Evolutionary conservation across 345 rosid genomes (phyloP), one percentile per base, ranked within the genome.

Genomic region (Cardamine resedifolia): DNA sequence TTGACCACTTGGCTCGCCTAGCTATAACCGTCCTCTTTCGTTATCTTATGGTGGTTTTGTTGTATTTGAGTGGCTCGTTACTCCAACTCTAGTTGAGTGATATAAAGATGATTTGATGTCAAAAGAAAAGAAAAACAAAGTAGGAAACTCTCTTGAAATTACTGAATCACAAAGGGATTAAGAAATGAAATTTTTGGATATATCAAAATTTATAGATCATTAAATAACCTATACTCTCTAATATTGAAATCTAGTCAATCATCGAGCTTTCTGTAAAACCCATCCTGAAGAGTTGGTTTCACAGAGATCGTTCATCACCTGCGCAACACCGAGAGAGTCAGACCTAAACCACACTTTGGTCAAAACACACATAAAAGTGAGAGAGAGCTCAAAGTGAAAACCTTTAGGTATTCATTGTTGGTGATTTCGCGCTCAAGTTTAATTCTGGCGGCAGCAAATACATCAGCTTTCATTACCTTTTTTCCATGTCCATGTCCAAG

Each of bases 301-400:
- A 61, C 94, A 90, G 24, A 88, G 20, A 21, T 90, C 97, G 39
- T 69, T 68, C 84, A 86, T 84, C 58, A 88, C 87, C 89, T 85
- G 82, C 57, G 23, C 45, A 41, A 41, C 6, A 41, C 16, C 45
- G 6, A 14, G 16, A 41, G 16, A 15, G 45, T 39, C 6, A 3
- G 14, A 3, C 41, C 3, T 39, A 39, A 41, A 15, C 18, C 45
- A 41, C 2, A 14, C 7, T 41, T 41, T 41, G 45, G 45, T 41
- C 7, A 41, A 41, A 14, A 14, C 45, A 41, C 45, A 41, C n/a
- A n/a, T 39, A 39, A 39, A 39, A 8, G 15, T 11, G 44, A 39
- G 16, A 39, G 2, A 39, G 44, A 39, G 44, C 44, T 39, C 44
- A 39, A 39, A 39, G 44, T 39, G n/a, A 1, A 39, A 12, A 39